A percentile compares a stretch with the other conserved stretches of the same genome.
Evolutionary conservation across 352 stramenopile genomes (phyloP).

Genomic region (Phytophthora citrophthora): DNA sequence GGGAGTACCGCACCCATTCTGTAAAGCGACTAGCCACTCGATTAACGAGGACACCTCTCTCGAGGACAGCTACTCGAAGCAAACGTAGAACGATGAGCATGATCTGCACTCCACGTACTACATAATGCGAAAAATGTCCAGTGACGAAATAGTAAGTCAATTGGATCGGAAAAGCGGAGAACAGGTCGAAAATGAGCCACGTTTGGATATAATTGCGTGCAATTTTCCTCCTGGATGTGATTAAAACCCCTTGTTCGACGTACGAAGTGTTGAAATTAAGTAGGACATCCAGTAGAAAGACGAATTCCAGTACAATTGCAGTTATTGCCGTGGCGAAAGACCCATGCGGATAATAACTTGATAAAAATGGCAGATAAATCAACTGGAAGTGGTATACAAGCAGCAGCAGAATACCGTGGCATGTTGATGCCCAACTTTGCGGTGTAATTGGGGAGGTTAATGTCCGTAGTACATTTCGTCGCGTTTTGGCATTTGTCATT

Average conservation of each 20-base stretch:
- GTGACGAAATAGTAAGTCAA: not conserved
- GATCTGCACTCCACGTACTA: not conserved
- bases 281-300: slow-evolving; percentile 11
- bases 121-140: not conserved
- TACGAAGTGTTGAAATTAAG: slow-evolving; percentile 31
- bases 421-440: slow-evolving; percentile 6
- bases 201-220: slow-evolving; percentile 11
- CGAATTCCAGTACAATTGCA: slow-evolving; percentile 5
- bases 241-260: slow-evolving; percentile 7
- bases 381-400: slow-evolving; percentile 16
- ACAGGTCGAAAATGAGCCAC: slow-evolving; percentile 24
- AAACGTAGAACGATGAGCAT: slow-evolving; percentile 32
- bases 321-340: not conserved
- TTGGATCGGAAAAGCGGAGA: slow-evolving; percentile 12
- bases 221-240: slow-evolving; percentile 23
- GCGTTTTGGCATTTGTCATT: not conserved
- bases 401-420: slow-evolving; percentile 8
- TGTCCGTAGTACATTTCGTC: not conserved
- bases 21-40: slow-evolving; percentile 30
- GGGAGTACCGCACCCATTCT: slow-evolving; percentile 36
- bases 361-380: slow-evolving; percentile 13
- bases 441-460: slow-evolving; percentile 5
- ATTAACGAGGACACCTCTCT: slow-evolving; percentile 13
- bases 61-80: slow-evolving; percentile 6
- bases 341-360: slow-evolving; percentile 7